Conservation (phyloP, 2,329 filamentous ascomycete species). For the Plenodomus lindquistii region DNA sequence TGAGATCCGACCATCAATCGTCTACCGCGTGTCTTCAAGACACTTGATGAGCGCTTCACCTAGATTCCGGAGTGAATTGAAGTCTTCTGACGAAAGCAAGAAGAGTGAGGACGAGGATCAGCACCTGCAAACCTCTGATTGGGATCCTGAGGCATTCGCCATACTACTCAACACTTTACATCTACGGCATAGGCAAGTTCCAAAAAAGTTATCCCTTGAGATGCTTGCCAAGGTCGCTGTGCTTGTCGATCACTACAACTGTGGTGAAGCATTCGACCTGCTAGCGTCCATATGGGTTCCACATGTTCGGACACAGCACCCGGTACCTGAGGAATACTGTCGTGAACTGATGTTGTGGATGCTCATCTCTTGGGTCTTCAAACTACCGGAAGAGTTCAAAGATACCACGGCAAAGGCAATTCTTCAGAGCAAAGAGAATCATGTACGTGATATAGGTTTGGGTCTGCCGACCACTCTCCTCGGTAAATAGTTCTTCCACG, state of each 20-base stretch:
- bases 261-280: constrained; percentile 49
- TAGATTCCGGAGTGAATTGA: background rate
- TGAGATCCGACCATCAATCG: background rate
- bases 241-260: constrained; percentile 50
- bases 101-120: background rate
- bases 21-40: constrained; percentile 6
- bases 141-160: constrained; percentile 46
- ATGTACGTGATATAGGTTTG: background rate
- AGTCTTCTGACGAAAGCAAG: constrained; percentile 3
- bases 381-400: background rate
- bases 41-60: constrained; percentile 8
- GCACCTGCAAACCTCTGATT: constrained; percentile 8
- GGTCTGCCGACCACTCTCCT: background rate
- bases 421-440: background rate
- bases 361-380: constrained; percentile 23
- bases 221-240: constrained; percentile 51
- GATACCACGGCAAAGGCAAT: background rate
- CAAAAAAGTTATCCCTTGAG: constrained; percentile 45
- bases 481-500: background rate
- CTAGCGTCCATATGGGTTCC: constrained; percentile 50
- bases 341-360: constrained; percentile 28
- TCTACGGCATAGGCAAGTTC: constrained; percentile 47
- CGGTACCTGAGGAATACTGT: constrained; percentile 10
- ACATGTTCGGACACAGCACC: constrained; percentile 5
- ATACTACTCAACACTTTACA: constrained; percentile 54